Percentiles rank a stretch among this genome's conserved stretches.
Evolutionary conservation across 2,329 filamentous ascomycete genomes (phyloP).

Genomic region (Colletotrichum viniferum): DNA sequence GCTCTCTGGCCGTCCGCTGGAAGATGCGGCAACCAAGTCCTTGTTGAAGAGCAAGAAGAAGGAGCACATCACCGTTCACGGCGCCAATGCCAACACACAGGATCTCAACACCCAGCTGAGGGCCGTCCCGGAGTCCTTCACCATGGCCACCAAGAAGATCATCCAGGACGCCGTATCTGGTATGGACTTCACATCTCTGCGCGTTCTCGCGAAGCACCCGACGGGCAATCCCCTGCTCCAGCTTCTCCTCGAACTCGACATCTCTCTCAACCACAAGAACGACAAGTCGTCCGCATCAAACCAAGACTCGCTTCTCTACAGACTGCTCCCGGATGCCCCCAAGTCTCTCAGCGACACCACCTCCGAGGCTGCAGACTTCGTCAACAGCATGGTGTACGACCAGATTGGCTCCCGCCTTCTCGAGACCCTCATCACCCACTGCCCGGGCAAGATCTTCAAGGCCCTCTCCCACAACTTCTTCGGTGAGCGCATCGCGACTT

Average conservation of each 20-base stretch:
- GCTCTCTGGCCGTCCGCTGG: conserved; percentile 80
- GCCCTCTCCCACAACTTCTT: conserved; percentile 81
- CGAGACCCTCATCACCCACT: conserved; percentile 81
- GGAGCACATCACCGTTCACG: conserved; percentile 74
- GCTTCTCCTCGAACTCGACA: conserved; percentile 84
- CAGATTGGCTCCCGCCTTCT: conserved; percentile 87
- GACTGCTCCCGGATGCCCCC: conserved; percentile 77
- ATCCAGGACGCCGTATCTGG: conserved; percentile 76
- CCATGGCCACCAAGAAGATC: conserved; percentile 78
- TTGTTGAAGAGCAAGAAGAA: conserved; percentile 93
- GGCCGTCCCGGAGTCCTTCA: conserved; percentile 80
- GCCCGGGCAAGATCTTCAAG: conserved; percentile 91
- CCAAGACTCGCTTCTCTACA: conserved; percentile 67
- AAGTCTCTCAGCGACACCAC: conserved; percentile 73
- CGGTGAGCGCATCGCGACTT: conserved; percentile 76
- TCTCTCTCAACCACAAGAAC: conserved; percentile 71
- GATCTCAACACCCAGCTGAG: conserved; percentile 44
- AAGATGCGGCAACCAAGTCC: conserved; percentile 70
- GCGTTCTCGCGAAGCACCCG: conserved; percentile 84
- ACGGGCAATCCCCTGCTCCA: conserved; percentile 95
- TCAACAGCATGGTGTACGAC: conserved; percentile 89
- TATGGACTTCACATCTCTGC: conserved; percentile 80
- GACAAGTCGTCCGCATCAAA: conserved; percentile 59
- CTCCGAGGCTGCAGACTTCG: conserved; percentile 75
- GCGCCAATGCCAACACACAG: conserved; percentile 47